phyloP scores from a whole-genome alignment of 2,329 filamentous ascomycete species.

The Colletotrichum destructivum region DNA sequence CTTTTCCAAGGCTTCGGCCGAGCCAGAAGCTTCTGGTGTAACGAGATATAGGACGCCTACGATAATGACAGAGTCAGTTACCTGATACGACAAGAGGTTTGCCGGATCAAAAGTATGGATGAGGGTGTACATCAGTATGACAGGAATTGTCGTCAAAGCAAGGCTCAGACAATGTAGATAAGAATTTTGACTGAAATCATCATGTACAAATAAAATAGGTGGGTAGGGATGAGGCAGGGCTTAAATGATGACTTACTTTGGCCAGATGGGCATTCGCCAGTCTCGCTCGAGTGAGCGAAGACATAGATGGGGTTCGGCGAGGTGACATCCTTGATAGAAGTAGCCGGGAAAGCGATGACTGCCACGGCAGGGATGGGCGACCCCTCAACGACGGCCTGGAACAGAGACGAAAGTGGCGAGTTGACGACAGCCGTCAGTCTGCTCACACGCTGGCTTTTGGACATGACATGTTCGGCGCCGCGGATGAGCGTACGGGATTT shows the following conservation, averaged over 20 bases:
- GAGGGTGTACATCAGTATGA: conserved; percentile 80
- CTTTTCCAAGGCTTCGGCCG: conserved; percentile 55
- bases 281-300: conserved; percentile 87
- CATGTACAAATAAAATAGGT: conserved; percentile 69
- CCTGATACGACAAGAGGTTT: background rate
- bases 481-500: conserved; percentile 69
- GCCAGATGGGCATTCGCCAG: conserved; percentile 88
- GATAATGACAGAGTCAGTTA: conserved; percentile 48
- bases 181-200: conserved; percentile 92
- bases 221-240: conserved; percentile 39
- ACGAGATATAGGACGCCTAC: conserved; percentile 56
- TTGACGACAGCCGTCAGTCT: conserved; percentile 79
- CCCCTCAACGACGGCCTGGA: conserved; percentile 80
- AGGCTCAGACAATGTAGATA: conserved; percentile 99
- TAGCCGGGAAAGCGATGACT: conserved; percentile 76
- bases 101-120: conserved; percentile 37
- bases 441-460: conserved; percentile 59
- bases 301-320: conserved; percentile 68
- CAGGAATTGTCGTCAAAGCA: conserved; percentile 87
- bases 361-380: conserved; percentile 82
- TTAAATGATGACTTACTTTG: conserved; percentile 81
- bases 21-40: conserved; percentile 53
- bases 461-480: conserved; percentile 52
- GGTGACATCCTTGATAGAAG: conserved; percentile 56
- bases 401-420: conserved; percentile 75